Evolutionary conservation across 257 asterid genomes (phyloP).

Genomic region (Nicotiana sylvestris): DNA sequence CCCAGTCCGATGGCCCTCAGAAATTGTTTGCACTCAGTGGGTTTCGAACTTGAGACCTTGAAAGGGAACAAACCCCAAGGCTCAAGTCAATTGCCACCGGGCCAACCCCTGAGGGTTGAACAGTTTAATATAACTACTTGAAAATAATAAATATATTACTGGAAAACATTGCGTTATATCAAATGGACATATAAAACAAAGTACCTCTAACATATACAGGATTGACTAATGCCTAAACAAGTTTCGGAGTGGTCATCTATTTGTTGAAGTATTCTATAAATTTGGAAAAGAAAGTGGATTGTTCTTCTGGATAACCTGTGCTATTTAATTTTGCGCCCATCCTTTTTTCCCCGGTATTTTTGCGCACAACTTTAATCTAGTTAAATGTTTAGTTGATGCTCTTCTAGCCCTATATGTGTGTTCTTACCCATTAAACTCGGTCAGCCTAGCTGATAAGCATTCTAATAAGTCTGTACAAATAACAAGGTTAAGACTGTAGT

Average conservation of each 20-base stretch:
- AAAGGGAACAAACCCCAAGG: too few relatives aligned
- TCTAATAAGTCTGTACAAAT: neutral
- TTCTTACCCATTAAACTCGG: neutral
- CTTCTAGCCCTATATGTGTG: neutral
- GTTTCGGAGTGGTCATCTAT: neutral
- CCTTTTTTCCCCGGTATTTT: too few relatives aligned
- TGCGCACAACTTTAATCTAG: neutral
- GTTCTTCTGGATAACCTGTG: neutral
- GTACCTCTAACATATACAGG: too few relatives aligned
- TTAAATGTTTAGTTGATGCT: neutral
- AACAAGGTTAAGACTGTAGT: neutral
- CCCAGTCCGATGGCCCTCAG: too few relatives aligned
- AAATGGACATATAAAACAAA: neutral
- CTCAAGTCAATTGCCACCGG: too few relatives aligned
- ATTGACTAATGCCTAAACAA: too few relatives aligned
- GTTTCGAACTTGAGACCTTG: too few relatives aligned
- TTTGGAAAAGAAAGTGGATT: neutral
- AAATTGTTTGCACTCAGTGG: too few relatives aligned
- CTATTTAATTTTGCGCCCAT: neutral
- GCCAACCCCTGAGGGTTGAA: too few relatives aligned
- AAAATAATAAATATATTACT: too few relatives aligned
- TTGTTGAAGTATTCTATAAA: neutral
- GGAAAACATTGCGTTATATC: neutral
- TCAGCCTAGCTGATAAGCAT: neutral
- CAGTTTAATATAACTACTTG: neutral